Conservation (phyloP, 768 basidiomycete species). For the Leucocoprinus birnbaumii region DNA sequence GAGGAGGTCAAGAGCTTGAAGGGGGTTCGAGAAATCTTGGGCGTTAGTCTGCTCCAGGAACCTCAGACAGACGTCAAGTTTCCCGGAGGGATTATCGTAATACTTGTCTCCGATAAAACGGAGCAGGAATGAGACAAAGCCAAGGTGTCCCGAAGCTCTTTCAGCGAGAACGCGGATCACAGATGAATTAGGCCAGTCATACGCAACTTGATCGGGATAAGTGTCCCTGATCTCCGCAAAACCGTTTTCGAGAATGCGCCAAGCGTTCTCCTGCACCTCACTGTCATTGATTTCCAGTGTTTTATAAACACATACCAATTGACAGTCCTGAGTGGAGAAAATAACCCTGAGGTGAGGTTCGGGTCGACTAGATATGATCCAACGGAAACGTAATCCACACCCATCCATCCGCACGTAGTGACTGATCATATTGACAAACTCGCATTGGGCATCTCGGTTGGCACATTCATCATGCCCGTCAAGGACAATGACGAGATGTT, state of each 20-base stretch:
- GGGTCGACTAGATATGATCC: background rate
- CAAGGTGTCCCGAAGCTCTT: background rate
- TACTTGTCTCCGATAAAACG: background rate
- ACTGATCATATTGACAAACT: background rate
- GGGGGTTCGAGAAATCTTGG: too few species aligned
- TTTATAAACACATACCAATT: background rate
- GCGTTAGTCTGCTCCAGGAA: background rate
- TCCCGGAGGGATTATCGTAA: background rate
- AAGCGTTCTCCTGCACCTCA: background rate
- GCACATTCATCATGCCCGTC: background rate
- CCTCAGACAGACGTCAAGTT: background rate
- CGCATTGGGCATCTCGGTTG: background rate
- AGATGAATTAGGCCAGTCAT: background rate
- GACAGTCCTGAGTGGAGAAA: background rate
- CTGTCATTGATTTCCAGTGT: background rate
- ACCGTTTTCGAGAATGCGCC: background rate
- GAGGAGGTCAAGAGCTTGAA: background rate
- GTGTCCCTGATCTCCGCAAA: background rate
- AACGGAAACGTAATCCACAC: background rate
- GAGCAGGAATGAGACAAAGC: background rate
- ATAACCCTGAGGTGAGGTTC: background rate
- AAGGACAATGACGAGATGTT: background rate
- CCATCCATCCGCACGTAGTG: background rate
- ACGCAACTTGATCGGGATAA: background rate
- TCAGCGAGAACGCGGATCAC: background rate